Evolutionary conservation across 2,329 filamentous ascomycete species (phyloP).

Genomic region (Mycogone perniciosa): DNA sequence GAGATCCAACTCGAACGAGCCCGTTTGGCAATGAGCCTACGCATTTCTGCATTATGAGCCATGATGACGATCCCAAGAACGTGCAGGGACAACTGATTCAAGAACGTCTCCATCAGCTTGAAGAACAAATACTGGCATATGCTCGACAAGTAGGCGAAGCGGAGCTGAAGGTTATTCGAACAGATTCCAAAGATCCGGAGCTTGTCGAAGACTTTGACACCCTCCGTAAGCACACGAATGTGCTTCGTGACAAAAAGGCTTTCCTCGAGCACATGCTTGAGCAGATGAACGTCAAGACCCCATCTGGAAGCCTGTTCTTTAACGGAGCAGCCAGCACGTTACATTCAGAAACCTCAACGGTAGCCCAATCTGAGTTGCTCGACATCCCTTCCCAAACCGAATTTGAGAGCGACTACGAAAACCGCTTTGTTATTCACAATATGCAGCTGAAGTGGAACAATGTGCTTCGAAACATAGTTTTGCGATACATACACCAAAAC

Average conservation of each 20-base stretch:
- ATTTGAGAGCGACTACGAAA: constrained; percentile 92
- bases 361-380: constrained; percentile 49
- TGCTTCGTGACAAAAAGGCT: constrained; percentile 51
- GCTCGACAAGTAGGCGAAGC: constrained; percentile 66
- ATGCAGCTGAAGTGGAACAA: constrained; percentile 99
- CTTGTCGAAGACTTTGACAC: constrained; percentile 55
- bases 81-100: constrained; percentile 85
- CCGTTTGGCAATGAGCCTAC: constrained; percentile 90
- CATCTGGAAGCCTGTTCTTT: constrained; percentile 23
- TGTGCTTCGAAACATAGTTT: constrained; percentile 85
- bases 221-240: constrained; percentile 47
- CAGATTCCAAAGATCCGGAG: constrained; percentile 42
- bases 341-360: constrained; percentile 35
- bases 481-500: constrained; percentile 96
- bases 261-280: constrained; percentile 54
- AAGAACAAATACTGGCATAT: constrained; percentile 71
- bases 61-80: constrained; percentile 77
- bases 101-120: constrained; percentile 70
- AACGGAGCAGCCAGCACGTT: constrained; percentile 22
- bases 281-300: constrained; percentile 38
- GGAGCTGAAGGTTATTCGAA: constrained; percentile 58
- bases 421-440: constrained; percentile 97
- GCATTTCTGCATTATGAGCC: constrained; percentile 91
- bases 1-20: constrained; percentile 77
- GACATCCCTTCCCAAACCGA: constrained; percentile 68